Percentiles rank a stretch among this genome's conserved stretches.
These are phyloP conservation scores for Nepenthes gracilis DNA, from an alignment of 148 eudicot genomes.

Conservation along the genomic window DNA sequence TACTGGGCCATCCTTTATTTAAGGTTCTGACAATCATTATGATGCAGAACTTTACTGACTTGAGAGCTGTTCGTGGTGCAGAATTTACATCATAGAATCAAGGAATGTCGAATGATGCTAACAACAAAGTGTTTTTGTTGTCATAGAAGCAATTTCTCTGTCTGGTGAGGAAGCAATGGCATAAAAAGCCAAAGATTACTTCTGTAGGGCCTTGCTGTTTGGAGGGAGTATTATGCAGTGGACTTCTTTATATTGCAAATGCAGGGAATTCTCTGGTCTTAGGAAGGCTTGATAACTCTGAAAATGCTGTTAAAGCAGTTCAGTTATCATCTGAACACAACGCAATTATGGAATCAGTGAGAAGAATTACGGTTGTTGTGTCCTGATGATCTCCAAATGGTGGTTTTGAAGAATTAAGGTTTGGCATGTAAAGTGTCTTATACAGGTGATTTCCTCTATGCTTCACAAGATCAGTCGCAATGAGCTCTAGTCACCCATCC, in stretches of 20 bases:
- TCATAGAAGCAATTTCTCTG: constrained; percentile 72
- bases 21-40: too few species aligned
- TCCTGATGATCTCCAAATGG: constrained; percentile 70
- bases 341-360: constrained; percentile 51
- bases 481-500: too few species aligned
- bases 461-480: neutral
- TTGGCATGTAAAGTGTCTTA: constrained; percentile 91
- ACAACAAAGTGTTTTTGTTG: constrained; percentile 52
- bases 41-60: neutral
- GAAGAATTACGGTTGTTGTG: constrained; percentile 54
- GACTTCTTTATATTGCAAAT: constrained; percentile 61
- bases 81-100: constrained; percentile 51
- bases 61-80: constrained; percentile 23
- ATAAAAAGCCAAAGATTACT: constrained; percentile 54
- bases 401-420: constrained; percentile 60
- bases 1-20: too few species aligned
- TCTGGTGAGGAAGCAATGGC: constrained; percentile 50
- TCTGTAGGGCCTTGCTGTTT: constrained; percentile 81
- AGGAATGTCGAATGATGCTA: constrained; percentile 58
- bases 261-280: constrained; percentile 79
- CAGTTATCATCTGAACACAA: constrained; percentile 79
- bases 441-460: constrained; percentile 40
- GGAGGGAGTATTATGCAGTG: constrained; percentile 61
- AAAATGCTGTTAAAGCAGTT: constrained; percentile 39
- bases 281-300: constrained; percentile 36